These are phyloP conservation scores for Podospora sp. DNA, from an alignment of 495 filamentous ascomycete genomes.

Conservation along the genomic window DNA sequence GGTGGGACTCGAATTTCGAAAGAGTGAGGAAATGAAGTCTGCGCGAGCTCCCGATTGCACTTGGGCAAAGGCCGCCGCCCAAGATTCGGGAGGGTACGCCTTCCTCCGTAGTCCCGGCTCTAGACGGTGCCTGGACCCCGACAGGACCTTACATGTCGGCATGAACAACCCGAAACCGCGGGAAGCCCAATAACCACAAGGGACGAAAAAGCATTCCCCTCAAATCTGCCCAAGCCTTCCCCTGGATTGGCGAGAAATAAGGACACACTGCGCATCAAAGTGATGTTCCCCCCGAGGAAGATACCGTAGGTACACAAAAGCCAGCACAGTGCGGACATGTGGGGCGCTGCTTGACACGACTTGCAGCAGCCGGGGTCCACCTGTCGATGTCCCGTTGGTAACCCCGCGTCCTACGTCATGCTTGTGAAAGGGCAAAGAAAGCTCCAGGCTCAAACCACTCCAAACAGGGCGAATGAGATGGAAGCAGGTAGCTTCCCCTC, in stretches of 20 bases:
- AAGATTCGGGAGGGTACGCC: too few species aligned
- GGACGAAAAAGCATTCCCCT: too few species aligned
- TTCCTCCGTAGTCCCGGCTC: too few species aligned
- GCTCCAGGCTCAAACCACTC: neutral
- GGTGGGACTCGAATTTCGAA: too few species aligned
- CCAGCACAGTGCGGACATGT: neutral
- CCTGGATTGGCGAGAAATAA: too few species aligned
- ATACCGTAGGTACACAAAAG: neutral
- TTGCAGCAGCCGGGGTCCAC: constrained; percentile 2
- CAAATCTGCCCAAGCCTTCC: too few species aligned
- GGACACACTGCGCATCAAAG: too few species aligned
- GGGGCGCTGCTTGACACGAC: neutral
- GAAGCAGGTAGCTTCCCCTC: neutral
- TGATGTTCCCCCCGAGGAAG: too few species aligned
- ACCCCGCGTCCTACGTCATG: constrained; percentile 25
- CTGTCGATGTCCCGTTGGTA: neutral
- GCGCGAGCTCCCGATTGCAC: too few species aligned
- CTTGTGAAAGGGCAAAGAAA: constrained; percentile 14
- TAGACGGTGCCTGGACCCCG: neutral
- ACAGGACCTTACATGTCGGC: neutral
- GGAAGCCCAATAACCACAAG: too few species aligned
- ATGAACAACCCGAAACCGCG: neutral
- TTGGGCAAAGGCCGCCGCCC: too few species aligned
- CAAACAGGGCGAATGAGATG: constrained; percentile 16
- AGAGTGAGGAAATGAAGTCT: too few species aligned